These are phyloP conservation scores for Coniella lustricola DNA, from an alignment of 2,329 filamentous ascomycete genomes.

Conservation along the genomic window DNA sequence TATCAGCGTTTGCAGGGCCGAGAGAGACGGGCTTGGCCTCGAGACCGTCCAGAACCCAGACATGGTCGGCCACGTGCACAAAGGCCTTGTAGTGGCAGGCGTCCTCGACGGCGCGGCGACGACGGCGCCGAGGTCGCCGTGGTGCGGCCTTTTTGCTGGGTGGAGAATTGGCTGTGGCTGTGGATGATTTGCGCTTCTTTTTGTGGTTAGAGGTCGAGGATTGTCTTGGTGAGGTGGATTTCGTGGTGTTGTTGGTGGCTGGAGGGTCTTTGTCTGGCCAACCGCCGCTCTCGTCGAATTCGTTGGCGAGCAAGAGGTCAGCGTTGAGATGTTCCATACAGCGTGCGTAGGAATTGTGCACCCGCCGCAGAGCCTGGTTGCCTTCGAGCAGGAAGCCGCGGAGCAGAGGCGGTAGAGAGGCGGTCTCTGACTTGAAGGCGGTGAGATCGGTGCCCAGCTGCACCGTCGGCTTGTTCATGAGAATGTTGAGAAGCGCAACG, in stretches of 20 bases:
- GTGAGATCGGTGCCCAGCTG: slow-evolving; percentile 63
- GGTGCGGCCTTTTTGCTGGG: not conserved
- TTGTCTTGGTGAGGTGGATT: not conserved
- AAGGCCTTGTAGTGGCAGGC: slow-evolving; percentile 88
- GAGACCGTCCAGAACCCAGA: slow-evolving; percentile 88
- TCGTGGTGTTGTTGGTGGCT: slow-evolving; percentile 21
- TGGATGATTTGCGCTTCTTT: slow-evolving; percentile 16
- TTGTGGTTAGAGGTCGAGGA: not conserved
- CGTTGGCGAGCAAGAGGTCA: slow-evolving; percentile 58
- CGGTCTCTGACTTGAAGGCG: slow-evolving; percentile 67
- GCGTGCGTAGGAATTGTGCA: slow-evolving; percentile 83
- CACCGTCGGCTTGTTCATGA: slow-evolving; percentile 70
- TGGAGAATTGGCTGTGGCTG: not conserved
- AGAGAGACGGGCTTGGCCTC: slow-evolving; percentile 62
- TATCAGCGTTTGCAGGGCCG: slow-evolving; percentile 40
- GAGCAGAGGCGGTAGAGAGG: slow-evolving; percentile 59
- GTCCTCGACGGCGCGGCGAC: slow-evolving; percentile 40
- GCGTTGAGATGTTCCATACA: slow-evolving; percentile 70
- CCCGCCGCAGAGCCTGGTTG: slow-evolving; percentile 68
- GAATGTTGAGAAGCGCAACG: slow-evolving; percentile 85
- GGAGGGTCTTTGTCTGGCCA: slow-evolving; percentile 24
- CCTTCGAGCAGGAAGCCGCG: slow-evolving; percentile 70
- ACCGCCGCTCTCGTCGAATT: slow-evolving; percentile 35
- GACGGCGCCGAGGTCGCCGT: slow-evolving; percentile 22
- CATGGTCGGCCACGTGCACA: slow-evolving; percentile 59